phyloP scores from a whole-genome alignment of 2,329 filamentous ascomycete genomes.

The Neofusicoccum parvum region DNA sequence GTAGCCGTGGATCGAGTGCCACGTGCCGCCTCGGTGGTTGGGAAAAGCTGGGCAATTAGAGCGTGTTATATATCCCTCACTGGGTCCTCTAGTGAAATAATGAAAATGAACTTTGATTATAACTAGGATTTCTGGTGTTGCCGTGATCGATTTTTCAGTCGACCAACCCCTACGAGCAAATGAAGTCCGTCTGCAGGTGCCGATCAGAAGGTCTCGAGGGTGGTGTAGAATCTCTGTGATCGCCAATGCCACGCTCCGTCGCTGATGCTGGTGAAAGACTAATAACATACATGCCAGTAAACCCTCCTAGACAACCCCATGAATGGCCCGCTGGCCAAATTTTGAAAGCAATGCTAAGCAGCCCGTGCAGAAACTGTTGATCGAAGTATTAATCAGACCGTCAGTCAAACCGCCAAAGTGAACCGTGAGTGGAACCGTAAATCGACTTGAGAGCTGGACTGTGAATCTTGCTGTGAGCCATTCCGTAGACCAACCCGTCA shows the following conservation, averaged over 20 bases:
- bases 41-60: not conserved
- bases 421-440: no score
- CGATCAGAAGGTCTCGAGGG: not conserved
- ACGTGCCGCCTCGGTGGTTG: not conserved
- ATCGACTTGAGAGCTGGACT: no score
- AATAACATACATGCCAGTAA: no score
- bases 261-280: not conserved
- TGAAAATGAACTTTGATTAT: not conserved
- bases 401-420: no score
- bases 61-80: slow-evolving; percentile 11
- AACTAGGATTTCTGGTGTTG: not conserved
- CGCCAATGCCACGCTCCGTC: not conserved
- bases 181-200: no score
- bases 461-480: no score
- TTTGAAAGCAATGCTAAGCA: no score
- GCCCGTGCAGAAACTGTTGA: no score
- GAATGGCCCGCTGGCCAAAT: not conserved
- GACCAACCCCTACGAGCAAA: no score
- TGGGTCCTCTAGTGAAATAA: not conserved
- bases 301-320: not conserved
- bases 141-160: not conserved
- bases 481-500: not conserved
- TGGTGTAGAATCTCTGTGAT: not conserved
- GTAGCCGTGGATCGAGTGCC: slow-evolving; percentile 41
- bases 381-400: no score